These are phyloP conservation scores for Trichoderma asperelloides DNA, from an alignment of 495 filamentous ascomycete genomes.

Conservation along the genomic window DNA sequence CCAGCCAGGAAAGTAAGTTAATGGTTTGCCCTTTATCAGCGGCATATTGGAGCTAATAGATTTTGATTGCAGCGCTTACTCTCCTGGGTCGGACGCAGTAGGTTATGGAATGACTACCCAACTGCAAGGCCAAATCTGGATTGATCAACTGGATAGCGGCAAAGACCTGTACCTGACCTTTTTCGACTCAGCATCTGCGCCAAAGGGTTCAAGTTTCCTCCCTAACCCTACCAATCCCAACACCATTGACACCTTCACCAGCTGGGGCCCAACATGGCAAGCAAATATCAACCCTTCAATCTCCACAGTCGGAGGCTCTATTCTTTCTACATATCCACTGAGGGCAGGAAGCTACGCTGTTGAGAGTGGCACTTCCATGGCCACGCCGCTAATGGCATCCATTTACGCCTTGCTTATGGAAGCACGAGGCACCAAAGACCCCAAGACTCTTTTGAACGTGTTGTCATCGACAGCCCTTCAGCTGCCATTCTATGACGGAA, in stretches of 20 bases:
- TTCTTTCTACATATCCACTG: constrained; percentile 30
- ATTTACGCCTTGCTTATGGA: constrained; percentile 16
- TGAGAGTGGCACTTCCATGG: constrained; percentile 37
- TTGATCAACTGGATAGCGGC: constrained; percentile 2
- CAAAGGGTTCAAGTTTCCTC: constrained; percentile 13
- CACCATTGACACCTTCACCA: constrained; percentile 25
- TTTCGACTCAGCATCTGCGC: not conserved
- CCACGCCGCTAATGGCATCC: constrained; percentile 35
- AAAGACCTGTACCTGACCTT: not conserved
- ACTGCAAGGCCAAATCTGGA: not conserved
- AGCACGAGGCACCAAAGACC: constrained; percentile 3
- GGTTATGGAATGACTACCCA: not conserved
- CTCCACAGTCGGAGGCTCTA: constrained; percentile 30
- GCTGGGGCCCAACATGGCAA: constrained; percentile 31
- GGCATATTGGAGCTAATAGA: not conserved
- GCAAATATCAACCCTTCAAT: constrained; percentile 26
- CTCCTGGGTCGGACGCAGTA: not conserved
- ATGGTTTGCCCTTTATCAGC: not conserved
- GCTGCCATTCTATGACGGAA: constrained; percentile 30
- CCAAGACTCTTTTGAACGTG: constrained; percentile 15
- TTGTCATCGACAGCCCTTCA: constrained; percentile 25
- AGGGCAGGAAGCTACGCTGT: constrained; percentile 25
- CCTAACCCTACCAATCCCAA: constrained; percentile 10
- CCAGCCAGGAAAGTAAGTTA: not conserved
- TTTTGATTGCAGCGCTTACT: not conserved